phyloP scores from a whole-genome alignment of 2,329 filamentous ascomycete genomes.

The Neonectria punicea region DNA sequence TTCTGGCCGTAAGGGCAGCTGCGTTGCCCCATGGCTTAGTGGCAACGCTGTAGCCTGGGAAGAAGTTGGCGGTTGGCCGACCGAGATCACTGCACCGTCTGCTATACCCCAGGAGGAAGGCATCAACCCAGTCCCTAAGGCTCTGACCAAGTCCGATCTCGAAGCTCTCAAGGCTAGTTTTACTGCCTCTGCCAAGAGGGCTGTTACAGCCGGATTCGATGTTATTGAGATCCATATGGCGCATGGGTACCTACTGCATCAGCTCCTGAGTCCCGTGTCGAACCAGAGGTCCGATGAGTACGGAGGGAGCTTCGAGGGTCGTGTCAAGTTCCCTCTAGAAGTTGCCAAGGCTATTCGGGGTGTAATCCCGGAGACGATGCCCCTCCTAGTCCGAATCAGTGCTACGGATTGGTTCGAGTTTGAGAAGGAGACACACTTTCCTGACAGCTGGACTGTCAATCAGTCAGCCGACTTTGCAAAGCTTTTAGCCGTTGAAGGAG shows the following conservation, averaged over 20 bases:
- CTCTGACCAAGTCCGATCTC: constrained; percentile 67
- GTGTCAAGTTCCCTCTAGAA: constrained; percentile 44
- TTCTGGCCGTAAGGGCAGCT: constrained; percentile 4
- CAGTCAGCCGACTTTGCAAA: constrained; percentile 66
- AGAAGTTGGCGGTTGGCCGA: constrained; percentile 52
- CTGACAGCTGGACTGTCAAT: constrained; percentile 72
- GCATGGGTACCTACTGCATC: constrained; percentile 78
- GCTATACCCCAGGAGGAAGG: constrained; percentile 63
- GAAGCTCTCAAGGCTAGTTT: constrained; percentile 63
- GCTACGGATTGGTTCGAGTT: constrained; percentile 17
- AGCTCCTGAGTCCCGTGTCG: constrained; percentile 70
- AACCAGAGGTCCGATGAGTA: constrained; percentile 75
- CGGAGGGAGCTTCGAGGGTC: constrained; percentile 75
- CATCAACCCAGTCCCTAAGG: no score
- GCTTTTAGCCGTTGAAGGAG: background rate
- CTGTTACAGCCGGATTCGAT: constrained; percentile 73
- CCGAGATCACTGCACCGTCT: constrained; percentile 55
- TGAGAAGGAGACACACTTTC: constrained; percentile 1
- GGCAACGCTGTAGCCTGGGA: constrained; percentile 4
- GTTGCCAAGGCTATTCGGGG: constrained; percentile 5
- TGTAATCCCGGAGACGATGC: constrained; percentile 14
- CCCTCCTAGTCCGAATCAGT: constrained; percentile 13
- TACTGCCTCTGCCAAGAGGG: constrained; percentile 66
- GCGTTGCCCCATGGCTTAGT: constrained; percentile 9
- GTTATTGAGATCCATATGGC: constrained; percentile 78